Evolutionary conservation across 352 stramenopile species (phyloP).

Genomic region (Globisporangium perplexum): DNA sequence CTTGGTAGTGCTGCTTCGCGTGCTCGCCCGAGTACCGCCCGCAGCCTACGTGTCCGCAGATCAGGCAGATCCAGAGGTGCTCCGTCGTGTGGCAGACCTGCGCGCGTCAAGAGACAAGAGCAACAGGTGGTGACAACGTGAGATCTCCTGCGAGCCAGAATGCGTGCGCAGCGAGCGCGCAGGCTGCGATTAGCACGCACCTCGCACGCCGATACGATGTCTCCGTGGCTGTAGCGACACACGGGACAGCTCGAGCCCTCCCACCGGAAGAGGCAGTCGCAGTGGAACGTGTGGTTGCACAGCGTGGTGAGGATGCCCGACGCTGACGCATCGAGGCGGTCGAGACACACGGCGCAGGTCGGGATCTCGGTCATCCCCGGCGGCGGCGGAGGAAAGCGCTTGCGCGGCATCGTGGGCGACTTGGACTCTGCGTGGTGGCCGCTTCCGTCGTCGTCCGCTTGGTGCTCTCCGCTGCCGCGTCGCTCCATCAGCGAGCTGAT

Average conservation of each 20-base stretch:
- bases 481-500: conserved; percentile 17
- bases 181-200: conserved; percentile 14
- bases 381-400: conserved; percentile 56
- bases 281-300: conserved; percentile 98
- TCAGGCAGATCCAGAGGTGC: conserved; percentile 96
- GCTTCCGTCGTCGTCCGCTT: conserved; percentile 10
- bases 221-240: conserved; percentile 94
- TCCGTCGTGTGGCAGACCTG: conserved; percentile 89
- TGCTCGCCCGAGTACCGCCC: conserved; percentile 94
- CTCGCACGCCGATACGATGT: conserved; percentile 91
- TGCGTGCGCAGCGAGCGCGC: too few relatives aligned
- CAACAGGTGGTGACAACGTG: too few relatives aligned
- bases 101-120: neutral
- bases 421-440: neutral
- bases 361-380: conserved; percentile 84
- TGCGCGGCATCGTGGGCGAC: conserved; percentile 9
- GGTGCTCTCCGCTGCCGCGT: conserved; percentile 6
- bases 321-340: conserved; percentile 79
- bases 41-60: conserved; percentile 95
- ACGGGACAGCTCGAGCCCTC: conserved; percentile 95
- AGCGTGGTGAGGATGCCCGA: conserved; percentile 94
- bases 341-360: conserved; percentile 90
- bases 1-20: conserved; percentile 91
- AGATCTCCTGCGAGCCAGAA: too few relatives aligned
- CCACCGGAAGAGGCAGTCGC: conserved; percentile 93